Evolutionary conservation across 108 stramenopile genomes (phyloP), one percentile per base, ranked within the genome.

Genomic region (Ochromonas danica): DNA sequence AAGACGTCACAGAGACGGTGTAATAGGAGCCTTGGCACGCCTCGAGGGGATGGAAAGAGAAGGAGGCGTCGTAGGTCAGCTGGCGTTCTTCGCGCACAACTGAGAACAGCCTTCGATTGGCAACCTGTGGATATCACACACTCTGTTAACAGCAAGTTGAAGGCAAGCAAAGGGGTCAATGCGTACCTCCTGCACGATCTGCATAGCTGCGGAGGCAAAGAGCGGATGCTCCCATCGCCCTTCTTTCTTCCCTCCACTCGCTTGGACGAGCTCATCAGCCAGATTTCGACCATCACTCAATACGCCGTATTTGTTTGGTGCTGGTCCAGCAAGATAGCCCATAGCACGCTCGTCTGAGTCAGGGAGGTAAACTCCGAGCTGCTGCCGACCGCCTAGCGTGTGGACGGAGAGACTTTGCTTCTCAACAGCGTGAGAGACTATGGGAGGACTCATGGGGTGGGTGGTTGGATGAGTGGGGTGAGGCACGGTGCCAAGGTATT

Each of bases 51-150:
- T 92, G 91, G 3, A 95, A 89, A 1, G 93, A 92, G 79, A 97
- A 95, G 87, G 95, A 96, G 70, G 97, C 97, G 82, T 97, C 97
- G 81, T 97, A 97, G 0, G 95, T 96, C 0, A 97, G 88, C 78
- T 94, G 95, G 79, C 93, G 94, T 80, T 94, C 83, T 79, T 97
- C 97, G 70, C 97, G 88, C 31, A 97, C 95, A 36, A 90, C 94
- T 72, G 90, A 90, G 78, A 97, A 97, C 35, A 97, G 88, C 39
- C 97, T 87, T 42, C 97, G 87, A 81, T 97, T 97, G 35, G 89
- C 83, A 71, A 95, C 92, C n/a, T n/a, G n/a, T n/a, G n/a, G n/a
- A 87, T 96, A 93, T 42, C 89, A 89, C 39, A 61, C 36, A 70
- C n/a, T n/a, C n/a, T n/a, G n/a, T n/a, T n/a, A n/a, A n/a, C n/a